phyloP scores from a whole-genome alignment of 2,329 filamentous ascomycete genomes.

The Aspergillus quadrilineatus region DNA sequence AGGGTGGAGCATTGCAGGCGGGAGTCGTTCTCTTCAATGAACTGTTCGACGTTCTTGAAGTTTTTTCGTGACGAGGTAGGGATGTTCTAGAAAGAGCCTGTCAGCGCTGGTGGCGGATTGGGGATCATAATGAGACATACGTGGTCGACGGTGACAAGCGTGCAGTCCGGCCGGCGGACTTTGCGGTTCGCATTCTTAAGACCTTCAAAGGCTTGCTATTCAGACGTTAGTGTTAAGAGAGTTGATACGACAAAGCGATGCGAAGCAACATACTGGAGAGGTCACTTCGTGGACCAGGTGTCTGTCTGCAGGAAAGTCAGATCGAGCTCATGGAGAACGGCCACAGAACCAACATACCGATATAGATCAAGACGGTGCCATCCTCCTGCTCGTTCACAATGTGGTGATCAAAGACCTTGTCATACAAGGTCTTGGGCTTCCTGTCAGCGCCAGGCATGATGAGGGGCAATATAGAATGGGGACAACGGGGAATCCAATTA shows the following conservation, averaged over 20 bases:
- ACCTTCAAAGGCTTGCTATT: slow-evolving; percentile 91
- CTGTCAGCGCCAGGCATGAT: slow-evolving; percentile 76
- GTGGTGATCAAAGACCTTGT: slow-evolving; percentile 95
- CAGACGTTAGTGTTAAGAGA: slow-evolving; percentile 11
- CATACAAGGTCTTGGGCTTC: slow-evolving; percentile 83
- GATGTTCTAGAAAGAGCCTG: slow-evolving; percentile 66
- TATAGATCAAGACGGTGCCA: slow-evolving; percentile 89
- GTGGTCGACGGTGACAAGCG: slow-evolving; percentile 93
- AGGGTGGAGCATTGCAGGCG: slow-evolving; percentile 91
- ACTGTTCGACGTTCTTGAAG: slow-evolving; percentile 89
- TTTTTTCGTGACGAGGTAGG: slow-evolving; percentile 87
- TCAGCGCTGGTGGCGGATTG: slow-evolving; percentile 11
- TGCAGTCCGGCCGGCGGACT: slow-evolving; percentile 94
- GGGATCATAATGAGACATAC: slow-evolving; percentile 56
- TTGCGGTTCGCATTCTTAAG: slow-evolving; percentile 82
- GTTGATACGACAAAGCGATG: slow-evolving; percentile 3
- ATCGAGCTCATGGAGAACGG: not conserved
- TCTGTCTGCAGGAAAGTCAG: slow-evolving; percentile 62
- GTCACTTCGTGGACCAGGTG: slow-evolving; percentile 99
- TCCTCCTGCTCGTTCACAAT: slow-evolving; percentile 94
- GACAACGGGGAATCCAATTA: not conserved
- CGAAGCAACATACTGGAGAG: slow-evolving; percentile 69
- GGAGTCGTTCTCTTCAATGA: slow-evolving; percentile 93
- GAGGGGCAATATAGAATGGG: slow-evolving; percentile 37
- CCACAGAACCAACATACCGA: slow-evolving; percentile 59